Evolutionary conservation across 2,329 filamentous ascomycete species (phyloP).

Genomic region (Pyrenophora graminea): DNA sequence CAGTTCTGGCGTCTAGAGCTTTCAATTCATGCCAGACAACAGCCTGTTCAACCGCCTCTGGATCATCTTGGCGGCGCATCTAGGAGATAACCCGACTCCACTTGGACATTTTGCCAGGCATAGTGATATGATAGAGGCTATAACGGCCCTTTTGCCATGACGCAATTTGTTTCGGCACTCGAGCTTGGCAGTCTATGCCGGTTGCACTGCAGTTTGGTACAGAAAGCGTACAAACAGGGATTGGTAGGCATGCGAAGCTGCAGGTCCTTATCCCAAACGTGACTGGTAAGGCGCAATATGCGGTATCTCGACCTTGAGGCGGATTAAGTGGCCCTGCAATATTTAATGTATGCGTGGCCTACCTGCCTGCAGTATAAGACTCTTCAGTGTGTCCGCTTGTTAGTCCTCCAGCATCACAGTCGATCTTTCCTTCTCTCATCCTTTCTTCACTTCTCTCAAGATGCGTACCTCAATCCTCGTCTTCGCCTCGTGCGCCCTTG

Average conservation of each 20-base stretch:
- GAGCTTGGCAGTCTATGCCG: slow-evolving; percentile 3
- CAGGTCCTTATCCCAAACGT: background rate
- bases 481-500: slow-evolving; percentile 34
- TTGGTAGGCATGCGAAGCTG: background rate
- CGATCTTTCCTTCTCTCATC: background rate
- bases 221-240: no score
- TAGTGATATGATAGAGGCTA: slow-evolving; percentile 6
- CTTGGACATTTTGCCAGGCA: slow-evolving; percentile 4
- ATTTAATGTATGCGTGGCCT: background rate
- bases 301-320: background rate
- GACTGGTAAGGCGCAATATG: background rate
- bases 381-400: slow-evolving; percentile 1
- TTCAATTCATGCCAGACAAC: slow-evolving; percentile 14
- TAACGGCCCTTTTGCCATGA: slow-evolving; percentile 9
- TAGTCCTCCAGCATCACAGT: background rate
- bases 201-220: background rate
- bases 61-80: slow-evolving; percentile 13
- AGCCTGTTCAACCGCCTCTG: slow-evolving; percentile 4
- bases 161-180: slow-evolving; percentile 12
- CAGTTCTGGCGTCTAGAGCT: slow-evolving; percentile 2
- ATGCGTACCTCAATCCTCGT: slow-evolving; percentile 30
- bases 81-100: slow-evolving; percentile 9
- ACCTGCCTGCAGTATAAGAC: slow-evolving; percentile 8
- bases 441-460: slow-evolving; percentile 7
- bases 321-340: background rate